Evolutionary conservation across 192 early-diverging fungal species (phyloP), one percentile per base, ranked within the genome.

Genomic region (Thamnidium elegans): DNA sequence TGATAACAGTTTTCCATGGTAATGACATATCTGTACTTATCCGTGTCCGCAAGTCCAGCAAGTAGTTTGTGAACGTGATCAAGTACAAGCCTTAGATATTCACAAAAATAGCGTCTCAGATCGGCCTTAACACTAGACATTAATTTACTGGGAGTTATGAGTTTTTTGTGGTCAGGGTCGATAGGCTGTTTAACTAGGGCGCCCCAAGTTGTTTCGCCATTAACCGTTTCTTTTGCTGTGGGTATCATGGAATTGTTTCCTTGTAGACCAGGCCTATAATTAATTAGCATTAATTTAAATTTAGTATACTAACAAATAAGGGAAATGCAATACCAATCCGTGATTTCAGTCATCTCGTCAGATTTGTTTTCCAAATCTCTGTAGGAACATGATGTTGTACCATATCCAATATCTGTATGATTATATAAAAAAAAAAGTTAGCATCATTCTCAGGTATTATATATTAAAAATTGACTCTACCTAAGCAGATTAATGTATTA

Each of bases 1-100:
- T 42, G 17, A 36, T 44, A 59, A 14, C 58, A 44, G 21, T 59
- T 59, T 15, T 59, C 58, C 58, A 59, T 59, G 42, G 58, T 59
- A 13, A 59, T 23, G 21, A 31, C 21, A 17, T 26, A 59, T 59
- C 58, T 10, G 11, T 45, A 59, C 20, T 59, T 59, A 4, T 30
- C 8, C 21, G 11, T 45, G 11, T 43, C 4, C 21, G 46, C 1
- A 9, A 4, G 0, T 39, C 4, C 32, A 3, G 14, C 9, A 11
- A 34, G 36, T 5, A 23, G 1, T 0, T 7, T 1, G 0, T 43
- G 1, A 4, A 59, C 43, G 8, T 59, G 6, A 42, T n/a, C 6
- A 13, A 42, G 13, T 9, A 59, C 36, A 26, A 23, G 21, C 21
- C 23, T 42, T 4, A 42, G 3, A 1, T 39, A 14, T 9, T 45